These are phyloP conservation scores for Pyrenochaeta sp. DNA, from an alignment of 2,329 filamentous ascomycete species.

Conservation along the genomic window DNA sequence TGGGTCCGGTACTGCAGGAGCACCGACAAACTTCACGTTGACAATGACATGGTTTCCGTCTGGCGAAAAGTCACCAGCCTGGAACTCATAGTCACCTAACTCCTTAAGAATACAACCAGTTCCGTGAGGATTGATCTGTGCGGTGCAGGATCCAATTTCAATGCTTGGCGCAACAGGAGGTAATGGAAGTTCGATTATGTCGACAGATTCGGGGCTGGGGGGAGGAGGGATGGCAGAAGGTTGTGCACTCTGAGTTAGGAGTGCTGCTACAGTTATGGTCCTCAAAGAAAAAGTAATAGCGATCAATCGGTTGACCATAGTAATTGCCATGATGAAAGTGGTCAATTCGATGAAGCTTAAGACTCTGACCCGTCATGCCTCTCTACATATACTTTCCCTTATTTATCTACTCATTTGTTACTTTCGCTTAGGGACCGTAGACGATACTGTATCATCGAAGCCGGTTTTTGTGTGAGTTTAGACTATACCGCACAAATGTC, in stretches of 20 bases:
- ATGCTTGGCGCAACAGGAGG: conserved; percentile 46
- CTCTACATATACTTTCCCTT: too few relatives aligned
- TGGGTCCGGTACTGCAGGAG: conserved; percentile 50
- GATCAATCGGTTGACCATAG: background rate
- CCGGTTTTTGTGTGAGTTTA: background rate
- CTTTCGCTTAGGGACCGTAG: too few relatives aligned
- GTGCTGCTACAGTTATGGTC: background rate
- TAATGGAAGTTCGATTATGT: conserved; percentile 48
- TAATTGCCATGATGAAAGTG: too few relatives aligned
- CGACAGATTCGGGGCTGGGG: conserved; percentile 20
- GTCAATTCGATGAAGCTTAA: too few relatives aligned
- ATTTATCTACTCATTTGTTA: too few relatives aligned
- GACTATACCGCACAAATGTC: background rate
- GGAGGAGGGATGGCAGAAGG: background rate
- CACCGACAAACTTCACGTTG: conserved; percentile 54
- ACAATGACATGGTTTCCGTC: conserved; percentile 56
- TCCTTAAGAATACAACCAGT: conserved; percentile 51
- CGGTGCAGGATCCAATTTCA: conserved; percentile 43
- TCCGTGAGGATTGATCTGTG: conserved; percentile 41
- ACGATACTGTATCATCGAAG: too few relatives aligned
- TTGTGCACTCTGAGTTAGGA: background rate
- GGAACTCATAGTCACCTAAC: conserved; percentile 19
- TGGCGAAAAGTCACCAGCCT: conserved; percentile 50
- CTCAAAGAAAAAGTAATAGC: background rate
- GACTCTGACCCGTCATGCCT: too few relatives aligned